Base-by-base conservation (phyloP, 2,329 filamentous ascomycete genomes). In the Aaosphaeria pasadenensis region DNA sequence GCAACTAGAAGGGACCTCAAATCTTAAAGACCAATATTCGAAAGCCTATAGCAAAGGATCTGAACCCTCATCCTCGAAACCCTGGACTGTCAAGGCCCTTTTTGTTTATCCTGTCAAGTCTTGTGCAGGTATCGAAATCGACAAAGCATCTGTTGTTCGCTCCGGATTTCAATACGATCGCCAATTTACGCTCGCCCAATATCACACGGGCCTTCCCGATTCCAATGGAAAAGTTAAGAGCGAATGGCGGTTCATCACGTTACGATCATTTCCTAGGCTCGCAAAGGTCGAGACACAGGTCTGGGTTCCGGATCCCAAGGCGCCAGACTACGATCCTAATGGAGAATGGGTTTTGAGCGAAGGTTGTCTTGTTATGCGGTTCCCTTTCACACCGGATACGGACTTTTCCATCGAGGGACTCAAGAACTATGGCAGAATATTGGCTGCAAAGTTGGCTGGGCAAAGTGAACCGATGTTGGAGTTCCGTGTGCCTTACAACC, bases 81-180 rank as follows among this genome's bases (percentile, higher is more conserved):
- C 58, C 30, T 66, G 62, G 71, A 75, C 46, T 56, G 72, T 87
- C 42, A 85, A 89, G 67, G 88, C 87, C 47, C 75, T 95, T 44
- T 86, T 85, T 72, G 80, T 91, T 50, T 92, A 94, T 67, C 91
- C 91, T 1, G 73, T 96, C 67, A 92, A 95, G 72, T 89, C 87
- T 48, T 95, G 90, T 67, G 77, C 75, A 47, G 88, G 87, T 30
- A 83, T 95, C 46, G 89, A 94, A 71, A 70, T 96, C 42, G 72
- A 80, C 44, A 73, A 78, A 51, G 82, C 81, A 50, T 79, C 82
- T 46, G 78, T 94, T 11, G 71, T 89, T 41, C 74, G 82, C 5
- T 82, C 82, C 2, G 90, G 91, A 2, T 46, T 95, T 48, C 81
- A 86, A 64, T 88, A 87, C 68, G 91, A 96, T 70, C 83, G 90